Percentiles rank a stretch among this genome's conserved stretches.
These are phyloP conservation scores for Globisporangium spinosum DNA, from an alignment of 352 stramenopile genomes.

Conservation along the genomic window DNA sequence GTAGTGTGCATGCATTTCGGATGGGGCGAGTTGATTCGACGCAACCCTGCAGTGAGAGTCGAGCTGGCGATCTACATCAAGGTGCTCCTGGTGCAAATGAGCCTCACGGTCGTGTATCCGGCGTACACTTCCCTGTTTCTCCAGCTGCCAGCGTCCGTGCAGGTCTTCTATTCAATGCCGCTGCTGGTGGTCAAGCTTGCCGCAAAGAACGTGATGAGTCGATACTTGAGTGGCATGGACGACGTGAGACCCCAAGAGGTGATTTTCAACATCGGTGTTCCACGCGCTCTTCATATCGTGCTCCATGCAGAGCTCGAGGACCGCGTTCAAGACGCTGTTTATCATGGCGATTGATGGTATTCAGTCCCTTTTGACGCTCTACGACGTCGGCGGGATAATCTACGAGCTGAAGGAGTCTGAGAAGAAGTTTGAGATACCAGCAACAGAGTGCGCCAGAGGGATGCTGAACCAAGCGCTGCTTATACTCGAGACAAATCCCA, in stretches of 20 bases:
- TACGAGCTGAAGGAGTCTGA: background rate
- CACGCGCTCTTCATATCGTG: background rate
- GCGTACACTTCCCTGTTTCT: background rate
- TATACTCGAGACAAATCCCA: background rate
- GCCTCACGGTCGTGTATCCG: background rate
- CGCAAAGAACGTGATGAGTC: background rate
- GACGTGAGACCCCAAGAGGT: background rate
- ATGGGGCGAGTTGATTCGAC: background rate
- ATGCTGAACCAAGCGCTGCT: background rate
- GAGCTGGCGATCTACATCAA: background rate
- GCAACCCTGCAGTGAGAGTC: background rate
- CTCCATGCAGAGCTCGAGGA: background rate
- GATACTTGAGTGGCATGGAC: background rate
- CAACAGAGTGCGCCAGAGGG: background rate
- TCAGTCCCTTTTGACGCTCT: background rate
- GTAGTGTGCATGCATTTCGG: background rate
- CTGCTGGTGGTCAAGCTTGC: background rate
- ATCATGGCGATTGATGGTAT: background rate
- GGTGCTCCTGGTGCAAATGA: background rate
- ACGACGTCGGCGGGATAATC: background rate
- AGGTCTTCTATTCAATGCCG: background rate
- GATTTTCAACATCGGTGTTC: constrained; percentile 4
- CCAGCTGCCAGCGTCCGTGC: background rate
- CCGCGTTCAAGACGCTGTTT: background rate
- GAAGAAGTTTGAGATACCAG: background rate